phyloP scores from a whole-genome alignment of 2,329 filamentous ascomycete species.

The Aspergillus niger region DNA sequence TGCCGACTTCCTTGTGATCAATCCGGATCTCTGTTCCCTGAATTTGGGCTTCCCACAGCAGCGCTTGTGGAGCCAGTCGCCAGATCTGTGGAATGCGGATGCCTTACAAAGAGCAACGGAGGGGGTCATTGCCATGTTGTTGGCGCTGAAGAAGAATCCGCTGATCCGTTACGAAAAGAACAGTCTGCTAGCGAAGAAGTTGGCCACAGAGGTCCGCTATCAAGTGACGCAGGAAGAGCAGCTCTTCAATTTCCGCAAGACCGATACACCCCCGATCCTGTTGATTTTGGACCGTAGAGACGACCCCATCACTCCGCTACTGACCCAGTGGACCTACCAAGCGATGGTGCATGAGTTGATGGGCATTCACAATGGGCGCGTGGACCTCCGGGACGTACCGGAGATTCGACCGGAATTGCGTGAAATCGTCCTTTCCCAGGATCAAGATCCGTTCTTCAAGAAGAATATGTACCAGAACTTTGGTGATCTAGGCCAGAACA shows the following conservation, averaged over 20 bases:
- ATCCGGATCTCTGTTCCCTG: slow-evolving; percentile 87
- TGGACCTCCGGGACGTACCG: slow-evolving; percentile 80
- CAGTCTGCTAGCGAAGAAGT: slow-evolving; percentile 85
- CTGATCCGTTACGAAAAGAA: slow-evolving; percentile 91
- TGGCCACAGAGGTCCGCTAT: slow-evolving; percentile 90
- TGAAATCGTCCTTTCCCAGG: slow-evolving; percentile 92
- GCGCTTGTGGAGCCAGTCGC: slow-evolving; percentile 75
- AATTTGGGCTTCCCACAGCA: slow-evolving; percentile 71
- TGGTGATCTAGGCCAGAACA: slow-evolving; percentile 89
- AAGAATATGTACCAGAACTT: slow-evolving; percentile 99
- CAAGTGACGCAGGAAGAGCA: slow-evolving; percentile 94
- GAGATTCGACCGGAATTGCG: slow-evolving; percentile 84
- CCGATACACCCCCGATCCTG: slow-evolving; percentile 91
- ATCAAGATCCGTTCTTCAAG: slow-evolving; percentile 98
- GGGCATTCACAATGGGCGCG: slow-evolving; percentile 91
- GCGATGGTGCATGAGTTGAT: slow-evolving; percentile 99
- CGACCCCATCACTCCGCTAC: slow-evolving; percentile 88
- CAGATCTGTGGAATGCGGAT: slow-evolving; percentile 90
- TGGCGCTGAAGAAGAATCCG: slow-evolving; percentile 95
- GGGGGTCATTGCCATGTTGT: slow-evolving; percentile 77
- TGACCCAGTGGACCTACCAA: slow-evolving; percentile 99
- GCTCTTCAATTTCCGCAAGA: slow-evolving; percentile 91
- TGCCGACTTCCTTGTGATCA: slow-evolving; percentile 92
- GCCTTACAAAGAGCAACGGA: slow-evolving; percentile 84
- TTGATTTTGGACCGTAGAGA: slow-evolving; percentile 88